Percentiles rank a stretch among this genome's conserved stretches.
These are phyloP conservation scores for Saccharomycopsis synnaedendra DNA, from an alignment of 805 yeast species.

Conservation along the genomic window DNA sequence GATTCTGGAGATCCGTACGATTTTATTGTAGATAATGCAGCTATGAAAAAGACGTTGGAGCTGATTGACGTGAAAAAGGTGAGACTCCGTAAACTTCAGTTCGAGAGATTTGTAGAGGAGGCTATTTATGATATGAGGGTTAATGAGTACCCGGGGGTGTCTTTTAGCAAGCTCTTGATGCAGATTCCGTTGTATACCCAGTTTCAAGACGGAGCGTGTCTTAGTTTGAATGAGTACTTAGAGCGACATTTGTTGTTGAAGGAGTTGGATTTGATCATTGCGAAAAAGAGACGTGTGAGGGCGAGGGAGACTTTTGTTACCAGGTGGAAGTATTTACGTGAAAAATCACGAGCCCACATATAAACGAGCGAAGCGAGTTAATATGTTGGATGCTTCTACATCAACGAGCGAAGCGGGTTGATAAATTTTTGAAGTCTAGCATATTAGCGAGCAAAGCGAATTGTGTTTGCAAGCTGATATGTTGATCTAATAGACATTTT, in stretches of 20 bases:
- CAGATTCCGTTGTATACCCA: slow-evolving; percentile 68
- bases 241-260: slow-evolving; percentile 48
- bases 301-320: slow-evolving; percentile 12
- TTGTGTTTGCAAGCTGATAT: no score
- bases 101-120: slow-evolving; percentile 63
- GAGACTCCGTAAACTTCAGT: slow-evolving; percentile 39
- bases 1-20: slow-evolving; percentile 37
- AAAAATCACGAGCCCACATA: neutral
- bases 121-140: slow-evolving; percentile 47
- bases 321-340: slow-evolving; percentile 12
- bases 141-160: slow-evolving; percentile 46
- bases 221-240: slow-evolving; percentile 60
- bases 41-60: slow-evolving; percentile 39
- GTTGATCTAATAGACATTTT: no score
- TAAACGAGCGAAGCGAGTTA: no score
- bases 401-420: no score
- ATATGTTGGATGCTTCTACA: no score
- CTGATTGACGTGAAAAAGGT: slow-evolving; percentile 46
- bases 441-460: no score
- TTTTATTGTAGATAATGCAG: slow-evolving; percentile 39
- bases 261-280: slow-evolving; percentile 35
- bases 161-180: slow-evolving; percentile 49
- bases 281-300: slow-evolving; percentile 7
- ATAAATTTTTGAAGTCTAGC: no score
- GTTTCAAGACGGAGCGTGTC: slow-evolving; percentile 67